A percentile compares a stretch with the other conserved stretches of the same genome.
Conservation (phyloP, 257 asterid species). For the Capsicum baccatum region DNA sequence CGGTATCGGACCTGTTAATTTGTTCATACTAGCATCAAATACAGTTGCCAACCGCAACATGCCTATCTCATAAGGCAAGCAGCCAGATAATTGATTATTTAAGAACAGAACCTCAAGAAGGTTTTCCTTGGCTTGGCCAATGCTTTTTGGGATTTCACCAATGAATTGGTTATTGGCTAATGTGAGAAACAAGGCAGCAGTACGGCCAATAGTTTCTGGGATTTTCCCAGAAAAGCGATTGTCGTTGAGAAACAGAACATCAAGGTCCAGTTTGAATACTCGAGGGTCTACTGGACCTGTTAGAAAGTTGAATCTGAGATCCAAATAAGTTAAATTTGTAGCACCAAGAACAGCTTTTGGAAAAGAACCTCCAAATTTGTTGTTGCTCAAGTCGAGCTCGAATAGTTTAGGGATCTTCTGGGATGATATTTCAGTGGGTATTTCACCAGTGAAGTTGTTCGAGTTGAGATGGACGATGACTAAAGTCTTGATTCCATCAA, state of each 20-base stretch:
- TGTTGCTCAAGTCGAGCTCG: conserved; percentile 78
- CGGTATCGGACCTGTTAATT: conserved; percentile 66
- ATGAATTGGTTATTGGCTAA: conserved; percentile 60
- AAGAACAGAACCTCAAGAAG: conserved; percentile 50
- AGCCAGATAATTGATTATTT: conserved; percentile 57
- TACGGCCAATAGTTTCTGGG: conserved; percentile 50
- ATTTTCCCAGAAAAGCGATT: conserved; percentile 50
- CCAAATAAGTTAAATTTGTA: conserved; percentile 61
- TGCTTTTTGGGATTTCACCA: conserved; percentile 59
- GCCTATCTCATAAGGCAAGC: conserved; percentile 72
- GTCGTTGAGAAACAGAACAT: conserved; percentile 72
- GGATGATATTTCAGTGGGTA: conserved; percentile 41
- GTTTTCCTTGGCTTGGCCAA: conserved; percentile 45
- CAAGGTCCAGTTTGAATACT: conserved; percentile 62
- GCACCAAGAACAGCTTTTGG: conserved; percentile 53
- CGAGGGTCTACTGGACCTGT: conserved; percentile 46
- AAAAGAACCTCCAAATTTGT: conserved; percentile 52
- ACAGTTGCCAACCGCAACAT: conserved; percentile 37
- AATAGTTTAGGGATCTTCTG: conserved; percentile 36
- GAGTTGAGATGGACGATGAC: conserved; percentile 64
- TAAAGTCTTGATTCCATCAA: conserved; percentile 38
- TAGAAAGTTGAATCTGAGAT: conserved; percentile 58
- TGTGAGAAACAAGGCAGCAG: conserved; percentile 51
- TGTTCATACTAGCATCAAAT: conserved; percentile 63
- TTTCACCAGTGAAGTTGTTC: conserved; percentile 46